Base-by-base conservation (phyloP, 1,284 basidiomycete genomes). In the Prillingera fragicola region DNA sequence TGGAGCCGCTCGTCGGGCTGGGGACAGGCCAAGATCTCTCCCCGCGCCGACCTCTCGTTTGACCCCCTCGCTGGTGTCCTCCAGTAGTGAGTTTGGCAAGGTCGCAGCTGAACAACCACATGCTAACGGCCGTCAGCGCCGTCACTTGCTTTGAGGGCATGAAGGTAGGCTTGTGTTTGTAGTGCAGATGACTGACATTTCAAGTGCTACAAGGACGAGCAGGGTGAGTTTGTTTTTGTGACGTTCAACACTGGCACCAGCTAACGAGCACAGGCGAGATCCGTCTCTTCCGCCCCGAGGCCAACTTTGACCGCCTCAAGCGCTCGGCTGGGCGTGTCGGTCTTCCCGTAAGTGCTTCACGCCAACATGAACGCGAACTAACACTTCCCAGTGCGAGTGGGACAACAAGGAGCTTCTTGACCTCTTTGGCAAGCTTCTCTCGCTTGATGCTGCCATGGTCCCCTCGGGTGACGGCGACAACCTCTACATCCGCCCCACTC, bases 61-160 rank as follows among this genome's bases (percentile, higher is more conserved):
- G 65, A 68, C 48, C 67, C 67, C 8, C 53, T 68, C 6, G 54
- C 54, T 31, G 67, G 67, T 33, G 65, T 67, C 13, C 46, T 67
- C 39, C 67, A 69, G 53, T 68, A 67, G 52, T 54, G 28, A n/a
- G 49, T 57, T 21, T 2, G 2, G 5, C n/a, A 8, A n/a, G 32
- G 32, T n/a, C 18, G 14, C 34, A 18, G 26, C 26, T 28, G 8
- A 10, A 5, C 22, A 6, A 8, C 9, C 2, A 3, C 7, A 4
- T 8, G 15, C 28, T 41, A 10, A 39, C 37, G 3, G 3, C 3
- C 4, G 12, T 3, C 35, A 54, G 52, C 41, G 67, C 67, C 14
- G 62, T 64, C 12, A 67, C 65, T 17, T 69, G 67, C 48, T 69
- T 69, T 40, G 67, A 69, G 55, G 67, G 67, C n/a, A 69, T 69